Evolutionary conservation across 2,329 filamentous ascomycete species (phyloP).

Genomic region (Trichophyton simii): DNA sequence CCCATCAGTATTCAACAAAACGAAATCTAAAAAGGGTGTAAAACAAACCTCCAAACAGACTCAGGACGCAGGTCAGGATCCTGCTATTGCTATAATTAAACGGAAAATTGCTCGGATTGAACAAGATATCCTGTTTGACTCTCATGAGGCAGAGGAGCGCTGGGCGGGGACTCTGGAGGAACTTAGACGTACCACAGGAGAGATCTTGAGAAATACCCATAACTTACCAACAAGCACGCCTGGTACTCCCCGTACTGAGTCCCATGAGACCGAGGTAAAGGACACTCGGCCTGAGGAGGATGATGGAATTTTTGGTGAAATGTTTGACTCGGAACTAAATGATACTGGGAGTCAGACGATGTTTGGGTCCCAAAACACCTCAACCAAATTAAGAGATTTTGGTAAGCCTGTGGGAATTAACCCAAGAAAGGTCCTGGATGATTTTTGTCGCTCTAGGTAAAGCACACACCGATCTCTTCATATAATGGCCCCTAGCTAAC

Average conservation of each 20-base stretch:
- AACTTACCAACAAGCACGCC: conserved; percentile 19
- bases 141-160: conserved; percentile 48
- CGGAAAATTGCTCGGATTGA: conserved; percentile 67
- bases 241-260: background rate
- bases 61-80: conserved; percentile 16
- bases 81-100: conserved; percentile 52
- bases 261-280: background rate
- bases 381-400: conserved; percentile 62
- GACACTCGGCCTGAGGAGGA: conserved; percentile 30
- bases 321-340: conserved; percentile 38
- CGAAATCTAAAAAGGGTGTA: conserved; percentile 15
- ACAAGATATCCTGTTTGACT: conserved; percentile 64
- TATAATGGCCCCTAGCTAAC: conserved; percentile 11
- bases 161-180: conserved; percentile 51
- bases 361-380: conserved; percentile 22
- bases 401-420: conserved; percentile 67
- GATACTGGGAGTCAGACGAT: conserved; percentile 32
- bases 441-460: conserved; percentile 70
- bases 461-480: conserved; percentile 1
- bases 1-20: conserved; percentile 40
- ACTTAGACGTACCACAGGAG: conserved; percentile 50
- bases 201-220: conserved; percentile 18
- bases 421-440: conserved; percentile 66
- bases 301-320: conserved; percentile 40
- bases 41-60: background rate